phyloP scores from a whole-genome alignment of 2,329 filamentous ascomycete species.

The Colletotrichum costaricense region DNA sequence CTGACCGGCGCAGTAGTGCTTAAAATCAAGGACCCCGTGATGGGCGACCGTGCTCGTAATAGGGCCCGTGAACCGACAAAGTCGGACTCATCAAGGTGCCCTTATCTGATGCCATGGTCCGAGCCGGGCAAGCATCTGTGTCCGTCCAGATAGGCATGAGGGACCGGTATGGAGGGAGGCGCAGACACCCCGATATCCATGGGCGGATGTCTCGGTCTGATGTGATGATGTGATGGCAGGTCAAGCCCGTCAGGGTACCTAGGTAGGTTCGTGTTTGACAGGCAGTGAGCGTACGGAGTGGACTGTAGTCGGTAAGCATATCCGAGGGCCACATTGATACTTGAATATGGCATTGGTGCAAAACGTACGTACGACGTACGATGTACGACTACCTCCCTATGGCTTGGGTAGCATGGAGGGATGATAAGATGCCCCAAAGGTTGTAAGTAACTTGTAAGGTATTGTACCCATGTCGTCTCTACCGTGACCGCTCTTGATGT shows the following conservation, averaged over 20 bases:
- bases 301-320: conserved; percentile 8
- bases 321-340: neutral
- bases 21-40: conserved; percentile 17
- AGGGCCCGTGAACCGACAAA: neutral
- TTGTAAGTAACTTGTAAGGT: neutral
- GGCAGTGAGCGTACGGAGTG: neutral
- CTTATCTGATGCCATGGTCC: conserved; percentile 15
- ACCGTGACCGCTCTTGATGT: neutral
- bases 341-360: neutral
- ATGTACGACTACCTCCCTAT: too few species aligned
- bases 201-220: conserved; percentile 21
- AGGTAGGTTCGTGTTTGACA: neutral
- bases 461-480: neutral
- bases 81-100: conserved; percentile 17
- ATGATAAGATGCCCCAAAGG: neutral
- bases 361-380: neutral
- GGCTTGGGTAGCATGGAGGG: neutral
- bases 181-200: neutral
- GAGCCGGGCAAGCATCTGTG: neutral
- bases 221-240: conserved; percentile 9
- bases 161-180: neutral
- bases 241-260: neutral
- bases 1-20: conserved; percentile 24
- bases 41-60: conserved; percentile 1
- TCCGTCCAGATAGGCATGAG: neutral